Percentiles rank a stretch among this genome's conserved stretches.
Evolutionary conservation across 441 rosid species (phyloP).

Genomic region (Melastoma candidum): DNA sequence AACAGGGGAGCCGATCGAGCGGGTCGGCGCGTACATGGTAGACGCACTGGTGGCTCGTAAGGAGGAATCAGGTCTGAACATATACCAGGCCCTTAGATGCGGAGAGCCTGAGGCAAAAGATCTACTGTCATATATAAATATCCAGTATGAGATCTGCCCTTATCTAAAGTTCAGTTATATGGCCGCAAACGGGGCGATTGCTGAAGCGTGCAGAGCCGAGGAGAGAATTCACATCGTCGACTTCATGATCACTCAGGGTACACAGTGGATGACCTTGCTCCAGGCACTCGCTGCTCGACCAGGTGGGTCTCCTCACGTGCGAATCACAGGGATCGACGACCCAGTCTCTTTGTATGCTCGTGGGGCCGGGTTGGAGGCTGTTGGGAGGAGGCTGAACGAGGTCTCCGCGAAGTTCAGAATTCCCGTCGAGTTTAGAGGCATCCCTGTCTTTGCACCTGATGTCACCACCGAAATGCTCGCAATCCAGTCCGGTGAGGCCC

Average conservation of each 20-base stretch:
- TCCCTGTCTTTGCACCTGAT: conserved; percentile 3
- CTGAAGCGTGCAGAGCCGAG: conserved; percentile 11
- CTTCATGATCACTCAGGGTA: conserved; percentile 9
- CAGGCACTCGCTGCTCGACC: conserved; percentile 13
- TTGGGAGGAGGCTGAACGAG: background rate
- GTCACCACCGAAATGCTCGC: conserved; percentile 10
- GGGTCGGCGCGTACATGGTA: conserved; percentile 6
- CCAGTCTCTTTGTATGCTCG: background rate
- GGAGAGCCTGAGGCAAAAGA: conserved; percentile 5
- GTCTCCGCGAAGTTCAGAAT: conserved; percentile 9
- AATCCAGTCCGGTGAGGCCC: conserved; percentile 8
- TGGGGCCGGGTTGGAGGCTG: conserved; percentile 1
- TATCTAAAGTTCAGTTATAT: conserved; percentile 14
- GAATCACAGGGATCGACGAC: conserved; percentile 14
- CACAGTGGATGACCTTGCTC: conserved; percentile 15
- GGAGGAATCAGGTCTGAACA: background rate
- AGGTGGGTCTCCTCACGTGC: conserved; percentile 7
- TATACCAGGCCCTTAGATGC: conserved; percentile 1
- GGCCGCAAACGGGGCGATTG: conserved; percentile 17
- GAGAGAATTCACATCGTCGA: conserved; percentile 13
- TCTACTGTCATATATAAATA: conserved; percentile 4
- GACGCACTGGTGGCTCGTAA: conserved; percentile 8
- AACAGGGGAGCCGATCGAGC: background rate
- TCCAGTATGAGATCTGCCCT: conserved; percentile 15
- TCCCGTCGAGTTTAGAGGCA: conserved; percentile 5